Evolutionary conservation across 2,329 filamentous ascomycete species (phyloP).

Genomic region (Cryphonectria carpinicola): DNA sequence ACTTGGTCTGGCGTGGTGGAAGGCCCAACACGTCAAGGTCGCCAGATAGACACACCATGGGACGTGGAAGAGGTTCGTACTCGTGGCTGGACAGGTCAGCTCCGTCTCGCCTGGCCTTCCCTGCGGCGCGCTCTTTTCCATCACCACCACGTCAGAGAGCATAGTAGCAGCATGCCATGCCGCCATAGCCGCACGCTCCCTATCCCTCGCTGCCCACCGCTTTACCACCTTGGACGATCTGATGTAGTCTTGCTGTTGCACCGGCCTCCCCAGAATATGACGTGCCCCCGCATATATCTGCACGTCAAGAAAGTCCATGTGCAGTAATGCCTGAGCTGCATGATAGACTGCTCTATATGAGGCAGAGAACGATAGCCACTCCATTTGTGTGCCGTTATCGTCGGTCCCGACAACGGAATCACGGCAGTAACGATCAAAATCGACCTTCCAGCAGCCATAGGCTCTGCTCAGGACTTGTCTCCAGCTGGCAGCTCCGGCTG

Average conservation of each 20-base stretch:
- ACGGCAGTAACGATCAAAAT: constrained; percentile 58
- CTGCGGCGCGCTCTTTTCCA: not conserved
- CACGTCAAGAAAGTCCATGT: constrained; percentile 63
- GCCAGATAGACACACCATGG: constrained; percentile 66
- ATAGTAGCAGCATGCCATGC: constrained; percentile 59
- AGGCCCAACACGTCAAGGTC: constrained; percentile 61
- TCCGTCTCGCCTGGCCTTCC: not conserved
- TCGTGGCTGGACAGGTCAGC: not conserved
- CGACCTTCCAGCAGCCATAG: constrained; percentile 61
- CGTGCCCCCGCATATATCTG: constrained; percentile 65
- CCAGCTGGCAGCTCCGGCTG: constrained; percentile 43
- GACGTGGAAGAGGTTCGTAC: constrained; percentile 60
- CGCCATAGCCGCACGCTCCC: constrained; percentile 44
- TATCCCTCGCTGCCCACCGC: constrained; percentile 47
- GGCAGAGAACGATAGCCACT: constrained; percentile 52
- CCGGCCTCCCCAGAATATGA: constrained; percentile 61
- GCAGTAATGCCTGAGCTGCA: constrained; percentile 58
- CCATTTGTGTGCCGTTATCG: constrained; percentile 31
- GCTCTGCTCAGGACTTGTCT: constrained; percentile 54
- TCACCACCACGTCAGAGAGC: constrained; percentile 47
- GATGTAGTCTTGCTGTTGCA: constrained; percentile 53
- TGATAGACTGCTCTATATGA: constrained; percentile 62
- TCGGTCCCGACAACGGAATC: constrained; percentile 33
- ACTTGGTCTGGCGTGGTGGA: constrained; percentile 48
- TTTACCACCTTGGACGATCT: constrained; percentile 56